Evolutionary conservation across 768 basidiomycete species (phyloP), one percentile per base, ranked within the genome.

Genomic region (Gymnopilus junonius): DNA sequence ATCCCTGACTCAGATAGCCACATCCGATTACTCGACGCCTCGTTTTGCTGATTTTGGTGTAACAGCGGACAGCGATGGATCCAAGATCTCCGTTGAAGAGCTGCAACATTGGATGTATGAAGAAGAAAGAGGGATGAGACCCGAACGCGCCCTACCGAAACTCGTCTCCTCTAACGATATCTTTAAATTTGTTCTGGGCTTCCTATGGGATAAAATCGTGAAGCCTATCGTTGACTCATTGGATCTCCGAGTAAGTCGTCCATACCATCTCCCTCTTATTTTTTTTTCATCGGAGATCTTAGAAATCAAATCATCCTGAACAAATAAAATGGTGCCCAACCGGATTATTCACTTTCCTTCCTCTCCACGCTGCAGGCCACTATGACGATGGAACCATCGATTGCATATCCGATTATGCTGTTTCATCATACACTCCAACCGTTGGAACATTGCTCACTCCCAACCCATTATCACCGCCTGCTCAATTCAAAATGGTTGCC

Each of bases 311-410:
- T 6, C 25, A 20, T 3, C 58, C 23, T 8, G 42, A 25, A 12
- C 10, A 56, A 3, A 21, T 64, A 23, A 35, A 54, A 27, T 76
- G 74, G 74, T 73, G 70, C 32, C 69, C 70, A 11, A 71, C 73
- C 11, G 73, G 74, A 8, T 62, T 46, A 20, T 78, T 81, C 61
- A 42, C 76, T 5, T 74, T 76, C 25, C 59, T 81, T 39, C 80
- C 80, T 5, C 68, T 82, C 12, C 80, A 81, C n/a, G 79, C 77
- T 1, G 80, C 81, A 42, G 73, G 75, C 2, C 67, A 69, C 5
- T 80, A 79, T 34, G 39, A 55, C 4, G 51, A 55, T 55, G 56
- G 23, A 31, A 32, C 2, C n/a, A 5, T 57, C 58, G 11, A 64
- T 45, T 59, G 65, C 61, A 57, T 64, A 6, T 66, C 64, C 4